A percentile compares a stretch with the other conserved stretches of the same genome.
These are phyloP conservation scores for Thermothelomyces thermophilus DNA, from an alignment of 2,329 filamentous ascomycete genomes.

Conservation along the genomic window DNA sequence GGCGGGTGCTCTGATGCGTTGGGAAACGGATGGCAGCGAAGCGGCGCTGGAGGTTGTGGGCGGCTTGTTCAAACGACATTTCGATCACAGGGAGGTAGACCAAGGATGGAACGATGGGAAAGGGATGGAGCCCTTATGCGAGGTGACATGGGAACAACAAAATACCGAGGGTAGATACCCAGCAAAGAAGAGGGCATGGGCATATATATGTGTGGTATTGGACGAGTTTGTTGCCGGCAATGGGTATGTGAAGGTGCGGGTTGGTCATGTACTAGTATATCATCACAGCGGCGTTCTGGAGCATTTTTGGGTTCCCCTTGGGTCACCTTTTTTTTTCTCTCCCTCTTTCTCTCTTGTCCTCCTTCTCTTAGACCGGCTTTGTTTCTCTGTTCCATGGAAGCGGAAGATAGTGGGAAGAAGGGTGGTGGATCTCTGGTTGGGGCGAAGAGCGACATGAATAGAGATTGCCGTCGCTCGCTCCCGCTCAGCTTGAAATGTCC, in stretches of 20 bases:
- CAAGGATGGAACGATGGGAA: not conserved
- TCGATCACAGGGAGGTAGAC: not conserved
- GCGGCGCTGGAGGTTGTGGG: not conserved
- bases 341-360: not conserved
- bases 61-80: too few relatives aligned
- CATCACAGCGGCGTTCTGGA: slow-evolving; percentile 8
- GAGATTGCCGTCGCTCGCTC: slow-evolving; percentile 8
- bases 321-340: not conserved
- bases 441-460: slow-evolving; percentile 4
- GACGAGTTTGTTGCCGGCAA: slow-evolving; percentile 4
- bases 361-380: not conserved
- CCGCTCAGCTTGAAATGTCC: not conserved
- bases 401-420: not conserved
- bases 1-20: too few relatives aligned
- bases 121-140: not conserved
- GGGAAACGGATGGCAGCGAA: not conserved
- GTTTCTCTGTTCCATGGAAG: not conserved
- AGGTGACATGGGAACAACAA: not conserved
- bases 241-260: slow-evolving; percentile 5
- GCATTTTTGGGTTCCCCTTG: not conserved
- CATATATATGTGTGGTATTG: slow-evolving; percentile 1
- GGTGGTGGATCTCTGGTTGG: not conserved
- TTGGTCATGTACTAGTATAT: slow-evolving; percentile 18
- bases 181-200: not conserved
- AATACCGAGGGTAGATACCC: not conserved